A percentile compares a stretch with the other conserved stretches of the same genome.
Evolutionary conservation across 495 filamentous ascomycete genomes (phyloP).

Genomic region (Penicillium ochrochloron): DNA sequence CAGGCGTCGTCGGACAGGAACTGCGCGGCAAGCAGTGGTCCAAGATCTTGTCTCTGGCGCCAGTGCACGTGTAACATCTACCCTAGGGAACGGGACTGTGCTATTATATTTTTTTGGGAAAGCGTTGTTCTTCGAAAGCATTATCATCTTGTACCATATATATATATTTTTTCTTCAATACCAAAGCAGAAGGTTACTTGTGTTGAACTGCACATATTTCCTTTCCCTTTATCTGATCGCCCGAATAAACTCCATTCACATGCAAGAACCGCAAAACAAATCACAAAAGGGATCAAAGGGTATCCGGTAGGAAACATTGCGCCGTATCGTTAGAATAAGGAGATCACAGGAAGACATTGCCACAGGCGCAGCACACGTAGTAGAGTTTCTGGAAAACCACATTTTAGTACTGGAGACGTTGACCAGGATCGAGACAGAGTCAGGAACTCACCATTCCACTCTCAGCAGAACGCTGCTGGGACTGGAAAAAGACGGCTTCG

Average conservation of each 20-base stretch:
- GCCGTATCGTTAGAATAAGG: conserved; percentile 24
- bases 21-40: conserved; percentile 90
- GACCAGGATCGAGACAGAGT: not conserved
- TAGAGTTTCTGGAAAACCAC: conserved; percentile 78
- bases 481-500: conserved; percentile 97
- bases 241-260: conserved; percentile 34
- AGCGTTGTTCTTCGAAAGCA: conserved; percentile 41
- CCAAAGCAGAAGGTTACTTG: not conserved
- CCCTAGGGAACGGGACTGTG: conserved; percentile 15
- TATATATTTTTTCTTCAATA: not conserved
- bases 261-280: conserved; percentile 26
- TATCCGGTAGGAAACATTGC: conserved; percentile 38
- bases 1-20: conserved; percentile 84
- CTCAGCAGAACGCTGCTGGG: conserved; percentile 91
- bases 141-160: conserved; percentile 43
- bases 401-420: not conserved
- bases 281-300: conserved; percentile 33
- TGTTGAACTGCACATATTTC: not conserved
- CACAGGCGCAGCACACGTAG: conserved; percentile 93
- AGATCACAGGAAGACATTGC: conserved; percentile 76
- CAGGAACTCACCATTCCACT: conserved; percentile 86
- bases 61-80: conserved; percentile 79
- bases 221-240: conserved; percentile 19
- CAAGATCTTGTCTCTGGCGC: conserved; percentile 95
- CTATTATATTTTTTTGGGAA: conserved; percentile 28